Evolutionary conservation across 805 yeast species (phyloP), one percentile per base, ranked within the genome.

Genomic region (Yamadazyma insecticola): DNA sequence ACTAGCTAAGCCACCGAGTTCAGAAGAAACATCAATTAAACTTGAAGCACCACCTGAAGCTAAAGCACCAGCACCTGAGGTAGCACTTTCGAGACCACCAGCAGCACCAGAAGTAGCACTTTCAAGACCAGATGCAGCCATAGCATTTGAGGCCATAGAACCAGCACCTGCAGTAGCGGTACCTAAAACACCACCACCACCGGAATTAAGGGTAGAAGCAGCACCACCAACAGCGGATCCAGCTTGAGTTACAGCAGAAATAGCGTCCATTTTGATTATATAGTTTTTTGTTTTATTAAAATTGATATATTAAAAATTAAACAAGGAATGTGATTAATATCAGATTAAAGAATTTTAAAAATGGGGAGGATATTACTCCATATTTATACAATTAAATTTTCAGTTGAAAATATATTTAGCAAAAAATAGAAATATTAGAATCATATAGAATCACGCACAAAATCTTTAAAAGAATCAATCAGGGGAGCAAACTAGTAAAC

Each of bases 261-360:
- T 50, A 30, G 62, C 62, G 57, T 55, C 54, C 32, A 51, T 30
- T 48, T 33, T 30, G 6, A n/a, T 4, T 25, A 17, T n/a, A n/a
- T n/a, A n/a, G n/a, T n/a, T 19, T 14, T 19, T 8, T 19, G 22
- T 9, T 19, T 9, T 9, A 19, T 8, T 19, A 11, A 9, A 19
- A 19, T 9, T 19, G 22, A n/a, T n/a, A n/a, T n/a, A n/a, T n/a
- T n/a, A n/a, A n/a, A n/a, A n/a, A n/a, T n/a, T n/a, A n/a, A n/a
- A n/a, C n/a, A n/a, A n/a, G n/a, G n/a, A n/a, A n/a, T n/a, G n/a
- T n/a, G n/a, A n/a, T n/a, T n/a, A n/a, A n/a, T n/a, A n/a, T n/a
- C n/a, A n/a, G n/a, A n/a, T n/a, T n/a, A n/a, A n/a, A n/a, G n/a
- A n/a, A 19, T 19, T 19, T 19, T 8, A 7, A 19, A 19, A 19